phyloP scores from a whole-genome alignment of 306 rosid genomes.

The Prosopis cineraria region DNA sequence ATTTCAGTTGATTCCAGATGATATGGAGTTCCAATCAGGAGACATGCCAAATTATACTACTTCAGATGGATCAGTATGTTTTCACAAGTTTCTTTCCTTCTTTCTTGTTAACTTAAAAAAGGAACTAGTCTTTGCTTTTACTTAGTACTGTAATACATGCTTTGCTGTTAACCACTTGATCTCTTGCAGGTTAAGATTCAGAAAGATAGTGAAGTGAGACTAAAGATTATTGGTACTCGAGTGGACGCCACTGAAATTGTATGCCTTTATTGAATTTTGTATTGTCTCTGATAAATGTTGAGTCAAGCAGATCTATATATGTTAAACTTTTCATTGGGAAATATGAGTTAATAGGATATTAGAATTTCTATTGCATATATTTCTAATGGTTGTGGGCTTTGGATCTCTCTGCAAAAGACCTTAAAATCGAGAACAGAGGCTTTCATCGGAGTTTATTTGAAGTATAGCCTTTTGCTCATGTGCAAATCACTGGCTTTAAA shows the following conservation, averaged over 20 bases:
- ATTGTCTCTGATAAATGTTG: conserved; percentile 24
- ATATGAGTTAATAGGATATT: conserved; percentile 9
- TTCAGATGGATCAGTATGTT: conserved; percentile 90
- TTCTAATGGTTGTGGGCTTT: neutral
- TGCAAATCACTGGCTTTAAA: conserved; percentile 14
- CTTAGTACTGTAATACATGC: neutral
- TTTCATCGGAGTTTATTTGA: neutral
- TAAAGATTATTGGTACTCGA: conserved; percentile 94
- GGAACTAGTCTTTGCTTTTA: conserved; percentile 6
- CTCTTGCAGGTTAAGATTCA: conserved; percentile 87
- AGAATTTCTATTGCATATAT: conserved; percentile 1
- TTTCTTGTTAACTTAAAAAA: neutral
- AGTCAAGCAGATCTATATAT: conserved; percentile 24
- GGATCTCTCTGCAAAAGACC: conserved; percentile 7
- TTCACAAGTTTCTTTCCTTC: conserved; percentile 6
- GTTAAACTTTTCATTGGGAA: conserved; percentile 16
- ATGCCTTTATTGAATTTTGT: conserved; percentile 35
- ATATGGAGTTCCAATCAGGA: conserved; percentile 96
- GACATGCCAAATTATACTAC: conserved; percentile 96
- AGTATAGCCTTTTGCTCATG: conserved; percentile 5
- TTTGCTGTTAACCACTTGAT: conserved; percentile 33
- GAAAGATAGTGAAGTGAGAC: conserved; percentile 95
- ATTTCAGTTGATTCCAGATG: conserved; percentile 90
- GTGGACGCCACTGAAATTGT: conserved; percentile 99
- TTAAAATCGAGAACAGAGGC: neutral